These are phyloP conservation scores for Acanthamoeba castellanii DNA, from an alignment of 208 protist species.

Conservation along the genomic window DNA sequence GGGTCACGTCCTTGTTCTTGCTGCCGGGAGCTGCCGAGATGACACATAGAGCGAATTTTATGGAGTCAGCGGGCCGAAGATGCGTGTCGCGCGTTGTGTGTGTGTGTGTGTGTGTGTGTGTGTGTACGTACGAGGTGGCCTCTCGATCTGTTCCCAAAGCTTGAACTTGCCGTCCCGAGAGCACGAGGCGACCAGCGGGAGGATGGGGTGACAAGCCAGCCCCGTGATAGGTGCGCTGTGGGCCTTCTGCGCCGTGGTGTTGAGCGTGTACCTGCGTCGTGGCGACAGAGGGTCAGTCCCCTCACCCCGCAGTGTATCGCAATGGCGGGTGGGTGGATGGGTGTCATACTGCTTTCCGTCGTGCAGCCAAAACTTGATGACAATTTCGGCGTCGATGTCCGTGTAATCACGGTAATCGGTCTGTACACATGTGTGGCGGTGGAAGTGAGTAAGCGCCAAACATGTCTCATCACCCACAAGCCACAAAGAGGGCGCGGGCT, in stretches of 20 bases:
- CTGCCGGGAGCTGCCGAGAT: background rate
- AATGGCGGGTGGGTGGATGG: background rate
- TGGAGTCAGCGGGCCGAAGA: background rate
- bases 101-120: background rate
- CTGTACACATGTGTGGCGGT: background rate
- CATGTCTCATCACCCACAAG: background rate
- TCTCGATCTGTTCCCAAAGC: conserved; percentile 43
- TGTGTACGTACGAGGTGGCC: background rate
- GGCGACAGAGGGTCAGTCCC: background rate
- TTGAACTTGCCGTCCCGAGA: conserved; percentile 78
- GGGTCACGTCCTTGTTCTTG: background rate
- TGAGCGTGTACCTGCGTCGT: background rate
- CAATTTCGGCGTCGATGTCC: background rate
- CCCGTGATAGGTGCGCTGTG: conserved; percentile 46
- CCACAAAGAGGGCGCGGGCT: background rate
- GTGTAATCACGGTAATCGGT: background rate
- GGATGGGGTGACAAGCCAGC: conserved; percentile 69
- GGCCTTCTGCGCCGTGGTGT: conserved; percentile 47
- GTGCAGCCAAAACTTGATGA: conserved; percentile 20
- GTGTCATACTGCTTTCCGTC: conserved; percentile 5
- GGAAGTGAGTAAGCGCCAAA: background rate
- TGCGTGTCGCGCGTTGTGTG: background rate
- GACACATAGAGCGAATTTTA: background rate
- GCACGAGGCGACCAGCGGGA: conserved; percentile 53
- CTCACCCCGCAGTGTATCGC: background rate